phyloP scores from a whole-genome alignment of 163 green algal species.

The Scenedesmus sp. region DNA sequence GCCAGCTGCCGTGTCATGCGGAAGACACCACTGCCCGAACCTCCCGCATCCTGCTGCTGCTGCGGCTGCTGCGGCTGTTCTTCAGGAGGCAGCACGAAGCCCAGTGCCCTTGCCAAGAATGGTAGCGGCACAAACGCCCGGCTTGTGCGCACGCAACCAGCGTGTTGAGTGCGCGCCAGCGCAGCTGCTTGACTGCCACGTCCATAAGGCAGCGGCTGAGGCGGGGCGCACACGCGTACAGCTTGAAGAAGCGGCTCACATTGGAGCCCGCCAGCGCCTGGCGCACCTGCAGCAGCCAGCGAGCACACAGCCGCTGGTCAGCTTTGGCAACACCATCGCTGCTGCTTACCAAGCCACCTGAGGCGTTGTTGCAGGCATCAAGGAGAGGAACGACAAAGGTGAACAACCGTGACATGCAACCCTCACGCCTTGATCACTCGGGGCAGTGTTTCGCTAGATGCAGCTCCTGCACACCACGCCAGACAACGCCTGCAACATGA shows the following conservation, averaged over 20 bases:
- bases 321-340: neutral
- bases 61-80: neutral
- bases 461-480: too few relatives aligned
- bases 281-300: conserved; percentile 75
- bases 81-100: conserved; percentile 70
- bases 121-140: conserved; percentile 72
- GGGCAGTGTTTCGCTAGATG: too few relatives aligned
- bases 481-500: too few relatives aligned
- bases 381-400: too few relatives aligned
- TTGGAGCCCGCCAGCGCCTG: conserved; percentile 65
- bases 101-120: conserved; percentile 77
- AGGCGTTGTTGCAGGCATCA: too few relatives aligned
- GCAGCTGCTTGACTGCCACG: conserved; percentile 69
- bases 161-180: conserved; percentile 77
- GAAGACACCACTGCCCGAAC: neutral
- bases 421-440: too few relatives aligned
- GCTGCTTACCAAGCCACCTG: neutral
- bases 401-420: too few relatives aligned
- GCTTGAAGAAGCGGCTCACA: conserved; percentile 79
- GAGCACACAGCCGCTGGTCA: too few relatives aligned
- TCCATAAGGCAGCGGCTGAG: conserved; percentile 89
- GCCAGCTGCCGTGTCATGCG: conserved; percentile 17
- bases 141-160: conserved; percentile 81
- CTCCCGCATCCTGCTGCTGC: neutral
- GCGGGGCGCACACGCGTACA: conserved; percentile 84